A percentile compares a stretch with the other conserved stretches of the same genome.
phyloP scores from a whole-genome alignment of 768 basidiomycete species.

The Boletus pseudo-olivaceus region DNA sequence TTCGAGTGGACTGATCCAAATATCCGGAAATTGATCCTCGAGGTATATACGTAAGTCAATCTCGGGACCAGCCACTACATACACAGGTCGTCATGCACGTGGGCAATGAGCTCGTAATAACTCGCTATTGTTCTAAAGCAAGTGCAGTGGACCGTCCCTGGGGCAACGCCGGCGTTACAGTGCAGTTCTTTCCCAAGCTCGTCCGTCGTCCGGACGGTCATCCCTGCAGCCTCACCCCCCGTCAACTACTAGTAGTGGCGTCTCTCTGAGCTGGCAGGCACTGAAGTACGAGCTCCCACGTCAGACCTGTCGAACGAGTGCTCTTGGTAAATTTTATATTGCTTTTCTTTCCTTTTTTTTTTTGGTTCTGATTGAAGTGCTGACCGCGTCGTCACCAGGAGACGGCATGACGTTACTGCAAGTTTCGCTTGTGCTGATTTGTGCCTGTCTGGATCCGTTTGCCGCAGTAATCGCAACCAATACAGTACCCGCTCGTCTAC shows the following conservation, averaged over 20 bases:
- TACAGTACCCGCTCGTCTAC: constrained; percentile 7
- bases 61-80: neutral
- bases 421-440: neutral
- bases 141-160: neutral
- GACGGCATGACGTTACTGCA: constrained; percentile 12
- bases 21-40: neutral
- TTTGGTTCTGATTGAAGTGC: neutral
- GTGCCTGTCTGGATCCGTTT: constrained; percentile 4
- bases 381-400: constrained; percentile 1
- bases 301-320: neutral
- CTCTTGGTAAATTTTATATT: neutral
- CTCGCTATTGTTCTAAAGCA: constrained; percentile 8
- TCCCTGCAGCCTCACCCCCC: neutral
- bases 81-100: constrained; percentile 15
- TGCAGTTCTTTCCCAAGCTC: neutral
- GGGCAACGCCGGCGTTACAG: neutral
- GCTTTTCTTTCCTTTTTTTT: neutral
- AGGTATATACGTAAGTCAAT: neutral
- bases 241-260: neutral
- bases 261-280: neutral
- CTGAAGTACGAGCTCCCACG: neutral
- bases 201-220: neutral
- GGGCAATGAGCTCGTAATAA: constrained; percentile 2
- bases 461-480: constrained; percentile 14
- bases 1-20: too few species aligned